phyloP scores from a whole-genome alignment of 139 green algal genomes.

The Eudorina sp. region DNA sequence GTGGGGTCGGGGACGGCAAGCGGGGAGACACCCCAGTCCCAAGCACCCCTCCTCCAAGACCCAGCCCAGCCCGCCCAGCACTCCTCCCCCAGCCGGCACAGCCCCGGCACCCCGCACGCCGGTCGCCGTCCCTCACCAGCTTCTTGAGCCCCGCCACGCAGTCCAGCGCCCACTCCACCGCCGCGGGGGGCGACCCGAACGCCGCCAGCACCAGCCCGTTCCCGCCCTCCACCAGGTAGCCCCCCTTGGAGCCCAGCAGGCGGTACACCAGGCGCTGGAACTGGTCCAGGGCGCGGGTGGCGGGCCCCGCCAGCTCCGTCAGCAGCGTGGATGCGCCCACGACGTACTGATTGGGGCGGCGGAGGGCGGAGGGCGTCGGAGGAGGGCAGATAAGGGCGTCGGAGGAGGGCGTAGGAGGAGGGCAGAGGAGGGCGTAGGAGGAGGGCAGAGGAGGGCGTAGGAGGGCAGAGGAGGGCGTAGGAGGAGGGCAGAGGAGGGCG shows the following conservation, averaged over 20 bases:
- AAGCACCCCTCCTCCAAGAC: no score
- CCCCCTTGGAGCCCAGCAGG: conserved; percentile 5
- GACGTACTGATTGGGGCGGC: no score
- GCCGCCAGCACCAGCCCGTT: conserved; percentile 45
- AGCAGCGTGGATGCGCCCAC: conserved; percentile 47
- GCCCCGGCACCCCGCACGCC: background rate
- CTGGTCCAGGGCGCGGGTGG: conserved; percentile 14
- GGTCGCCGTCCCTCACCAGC: background rate
- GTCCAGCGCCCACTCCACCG: conserved; percentile 41
- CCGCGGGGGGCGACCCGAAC: background rate
- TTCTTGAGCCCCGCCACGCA: conserved; percentile 29
- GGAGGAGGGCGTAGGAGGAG: background rate
- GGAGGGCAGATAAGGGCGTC: background rate
- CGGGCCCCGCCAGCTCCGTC: conserved; percentile 27
- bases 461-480: background rate
- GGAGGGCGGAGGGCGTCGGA: background rate
- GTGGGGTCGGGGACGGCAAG: background rate
- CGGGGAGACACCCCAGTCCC: background rate
- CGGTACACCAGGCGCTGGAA: conserved; percentile 28
- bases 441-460: background rate
- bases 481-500: background rate
- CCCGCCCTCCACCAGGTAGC: conserved; percentile 42
- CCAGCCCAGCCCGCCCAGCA: background rate
- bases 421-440: background rate
- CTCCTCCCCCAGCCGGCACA: background rate